Evolutionary conservation across 768 basidiomycete genomes (phyloP), one percentile per base, ranked within the genome.

Genomic region (Lentinula aciculospora): DNA sequence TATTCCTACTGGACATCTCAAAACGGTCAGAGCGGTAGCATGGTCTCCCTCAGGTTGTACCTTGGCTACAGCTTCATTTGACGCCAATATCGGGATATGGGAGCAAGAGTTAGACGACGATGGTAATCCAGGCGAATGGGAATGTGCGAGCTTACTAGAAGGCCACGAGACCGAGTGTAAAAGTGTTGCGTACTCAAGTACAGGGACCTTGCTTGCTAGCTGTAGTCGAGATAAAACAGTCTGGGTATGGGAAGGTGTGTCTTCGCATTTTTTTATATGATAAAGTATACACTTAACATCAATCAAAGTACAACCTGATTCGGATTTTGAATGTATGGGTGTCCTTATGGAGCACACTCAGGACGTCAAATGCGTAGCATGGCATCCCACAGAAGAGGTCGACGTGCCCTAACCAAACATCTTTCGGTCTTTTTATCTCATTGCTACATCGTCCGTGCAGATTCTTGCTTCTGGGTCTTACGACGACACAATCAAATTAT

Each of bases 121-220:
- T 5, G 74, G 68, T 1, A 76, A 76, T 5, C 68, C 66, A 7
- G 80, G 79, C 12, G 88, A 91, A 53, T 96, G 94, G 94, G 93
- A 97, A 65, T 95, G 92, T 65, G 80, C 86, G 60, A 87, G 86
- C 49, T 81, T 88, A 37, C 71, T 98, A 21, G 94, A 98, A 68
- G 96, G 97, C 0, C 97, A 98, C 67, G 96, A 98, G 68, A 94
- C 87, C 9, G 96, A 99, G 69, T 98, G 95, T 76, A 98, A 98
- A 75, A 81, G 86, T 56, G 89, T 95, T 0, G 89, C 84, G 3
- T 98, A 88, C 71, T 92, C 89, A 10, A 74, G 75, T 34, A 82
- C 85, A n/a, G 87, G 87, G 1, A 86, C 80, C 2, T 71, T 97
- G 25, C 76, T 99, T n/a, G 97, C 96, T 8, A 94, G 89, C 60